These are phyloP conservation scores for Nakazawaea populi DNA, from an alignment of 805 yeast species.

Conservation along the genomic window DNA sequence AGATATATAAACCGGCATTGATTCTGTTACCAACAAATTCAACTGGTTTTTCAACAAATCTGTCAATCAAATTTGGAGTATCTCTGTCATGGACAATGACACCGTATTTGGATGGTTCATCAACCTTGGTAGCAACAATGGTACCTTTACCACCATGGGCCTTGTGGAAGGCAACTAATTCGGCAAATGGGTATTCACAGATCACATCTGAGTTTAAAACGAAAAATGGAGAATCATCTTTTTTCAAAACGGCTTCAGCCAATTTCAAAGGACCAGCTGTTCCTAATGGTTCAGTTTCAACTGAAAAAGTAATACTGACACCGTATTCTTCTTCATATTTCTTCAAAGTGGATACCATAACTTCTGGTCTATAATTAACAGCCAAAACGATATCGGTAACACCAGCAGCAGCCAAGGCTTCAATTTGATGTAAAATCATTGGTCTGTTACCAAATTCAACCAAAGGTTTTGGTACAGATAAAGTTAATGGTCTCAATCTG, in stretches of 20 bases:
- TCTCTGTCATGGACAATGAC: constrained; percentile 97
- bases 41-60: constrained; percentile 99
- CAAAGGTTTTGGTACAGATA: constrained; percentile 92
- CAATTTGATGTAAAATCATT: constrained; percentile 97
- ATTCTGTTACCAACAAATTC: constrained; percentile 99
- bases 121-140: constrained; percentile 98
- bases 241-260: constrained; percentile 88
- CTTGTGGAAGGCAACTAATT: constrained; percentile 87
- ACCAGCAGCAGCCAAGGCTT: constrained; percentile 96
- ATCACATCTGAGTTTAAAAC: constrained; percentile 98
- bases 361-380: constrained; percentile 99
- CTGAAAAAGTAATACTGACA: constrained; percentile 92
- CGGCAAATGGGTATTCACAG: constrained; percentile 96
- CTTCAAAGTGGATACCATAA: constrained; percentile 92
- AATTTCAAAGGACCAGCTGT: constrained; percentile 99
- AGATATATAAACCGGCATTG: constrained; percentile 97
- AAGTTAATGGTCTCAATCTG: constrained; percentile 96
- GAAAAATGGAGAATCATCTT: constrained; percentile 94
- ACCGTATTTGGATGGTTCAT: constrained; percentile 99
- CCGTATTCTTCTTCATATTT: constrained; percentile 94
- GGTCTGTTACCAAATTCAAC: constrained; percentile 99
- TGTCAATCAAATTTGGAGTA: constrained; percentile 91
- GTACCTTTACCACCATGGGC: constrained; percentile 98
- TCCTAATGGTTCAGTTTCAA: constrained; percentile 98
- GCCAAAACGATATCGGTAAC: constrained; percentile 98